Base-by-base conservation (phyloP, 257 asterid species). In the Penstemon barbatus region DNA sequence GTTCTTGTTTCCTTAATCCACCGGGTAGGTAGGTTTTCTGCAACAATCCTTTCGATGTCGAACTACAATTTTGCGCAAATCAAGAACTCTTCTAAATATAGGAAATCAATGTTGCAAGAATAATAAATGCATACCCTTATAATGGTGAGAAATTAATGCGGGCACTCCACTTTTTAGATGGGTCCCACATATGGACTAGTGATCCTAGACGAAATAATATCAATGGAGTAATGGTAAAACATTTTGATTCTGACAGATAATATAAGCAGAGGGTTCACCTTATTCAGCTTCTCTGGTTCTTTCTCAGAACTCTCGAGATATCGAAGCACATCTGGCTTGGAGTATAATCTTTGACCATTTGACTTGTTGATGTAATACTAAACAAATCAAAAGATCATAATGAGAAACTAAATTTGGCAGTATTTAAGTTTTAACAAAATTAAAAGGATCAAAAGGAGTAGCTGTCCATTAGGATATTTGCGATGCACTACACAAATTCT, bases 1-100 rank as follows among this genome's bases (percentile, higher is more conserved):
- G 69, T 74, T 75, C 78, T 84, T 52, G 77, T 63, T 80, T 85
- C 88, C 80, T 84, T 83, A 4, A 65, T 84, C 93, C 87, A 84
- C 61, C 87, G 89, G 3, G 86, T 73, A 37, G 93, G 93, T 71
- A 86, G 78, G 19, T 76, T 78, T 63, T 82, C 83, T 6, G 79
- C 70, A 43, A 43, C 74, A 5, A 75, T 62, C 66, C 58, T 75
- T 77, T 63, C 66, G 8, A 65, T 71, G 62, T 61, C 79, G 45
- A 66, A 11, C 60, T 55, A 11, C 39, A 55, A 55, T 55, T 39
- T 5, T 7, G 3, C 8, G 52, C 4, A 54, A 54, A 54, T 13
- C 33, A 25, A 25, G 33, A 25, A 25, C 33, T 25, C 33, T 25
- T 25, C 33, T 25, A 0, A 25, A 9, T 54, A 54, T 54, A 48